These are phyloP conservation scores for Fusarium guadeloupense DNA, from an alignment of 2,329 filamentous ascomycete species.

Conservation along the genomic window DNA sequence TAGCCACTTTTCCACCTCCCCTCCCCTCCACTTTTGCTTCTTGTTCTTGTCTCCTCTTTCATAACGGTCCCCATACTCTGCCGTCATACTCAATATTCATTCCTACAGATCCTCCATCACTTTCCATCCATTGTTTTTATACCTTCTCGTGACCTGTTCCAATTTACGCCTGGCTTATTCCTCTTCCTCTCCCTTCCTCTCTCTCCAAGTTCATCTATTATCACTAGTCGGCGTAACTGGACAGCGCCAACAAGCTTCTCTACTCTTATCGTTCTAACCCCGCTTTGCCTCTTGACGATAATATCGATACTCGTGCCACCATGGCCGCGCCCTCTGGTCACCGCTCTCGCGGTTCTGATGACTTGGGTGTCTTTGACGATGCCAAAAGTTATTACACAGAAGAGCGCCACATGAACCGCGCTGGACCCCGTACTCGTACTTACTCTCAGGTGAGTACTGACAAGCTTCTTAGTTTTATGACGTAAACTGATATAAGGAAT, in stretches of 20 bases:
- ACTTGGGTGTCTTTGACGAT: conserved; percentile 64
- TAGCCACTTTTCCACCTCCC: conserved; percentile 36
- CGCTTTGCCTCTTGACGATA: conserved; percentile 15
- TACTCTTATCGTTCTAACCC: conserved; percentile 4
- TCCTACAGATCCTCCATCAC: conserved; percentile 27
- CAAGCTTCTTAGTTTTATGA: background rate
- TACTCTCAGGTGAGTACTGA: conserved; percentile 61
- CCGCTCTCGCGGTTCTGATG: conserved; percentile 52
- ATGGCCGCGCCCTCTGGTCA: conserved; percentile 45
- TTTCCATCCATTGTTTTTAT: conserved; percentile 31
- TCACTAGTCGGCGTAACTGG: conserved; percentile 21
- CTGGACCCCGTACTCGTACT: conserved; percentile 62
- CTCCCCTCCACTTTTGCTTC: conserved; percentile 30
- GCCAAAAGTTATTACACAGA: conserved; percentile 68
- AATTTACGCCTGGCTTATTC: conserved; percentile 14
- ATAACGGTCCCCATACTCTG: conserved; percentile 28
- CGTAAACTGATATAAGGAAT: conserved; percentile 41
- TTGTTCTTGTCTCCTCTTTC: conserved; percentile 29
- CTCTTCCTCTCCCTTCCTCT: conserved; percentile 6
- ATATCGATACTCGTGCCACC: conserved; percentile 10
- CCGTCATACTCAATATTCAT: conserved; percentile 31
- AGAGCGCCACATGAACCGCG: conserved; percentile 62
- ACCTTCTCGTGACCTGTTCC: conserved; percentile 26
- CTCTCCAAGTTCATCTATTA: no score
- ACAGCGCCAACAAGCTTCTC: conserved; percentile 1